A percentile compares a stretch with the other conserved stretches of the same genome.
These are phyloP conservation scores for Linaria vulgaris DNA, from an alignment of 257 asterid genomes.

Conservation along the genomic window DNA sequence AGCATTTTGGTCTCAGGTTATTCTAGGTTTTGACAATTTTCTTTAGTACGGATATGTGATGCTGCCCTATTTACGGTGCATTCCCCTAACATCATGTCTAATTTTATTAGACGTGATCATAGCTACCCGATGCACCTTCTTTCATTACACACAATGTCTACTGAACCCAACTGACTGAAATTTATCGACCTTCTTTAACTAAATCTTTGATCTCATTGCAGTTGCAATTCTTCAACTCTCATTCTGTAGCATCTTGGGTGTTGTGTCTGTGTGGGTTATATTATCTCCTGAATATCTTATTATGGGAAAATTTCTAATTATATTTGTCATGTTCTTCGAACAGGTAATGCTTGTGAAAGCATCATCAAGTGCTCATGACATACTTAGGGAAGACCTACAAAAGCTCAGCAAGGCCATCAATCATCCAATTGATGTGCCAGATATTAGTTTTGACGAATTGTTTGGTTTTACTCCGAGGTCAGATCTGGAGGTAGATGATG, in stretches of 20 bases:
- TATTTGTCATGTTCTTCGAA: slow-evolving; percentile 29
- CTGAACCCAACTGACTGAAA: too few relatives aligned
- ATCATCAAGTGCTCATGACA: slow-evolving; percentile 64
- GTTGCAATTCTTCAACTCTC: neutral
- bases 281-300: slow-evolving; percentile 16
- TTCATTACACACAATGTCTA: too few relatives aligned
- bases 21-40: too few relatives aligned
- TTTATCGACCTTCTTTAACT: slow-evolving; percentile 12
- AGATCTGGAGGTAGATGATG: slow-evolving; percentile 44
- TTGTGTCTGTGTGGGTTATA: slow-evolving; percentile 1
- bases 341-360: slow-evolving; percentile 73
- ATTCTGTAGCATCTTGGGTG: slow-evolving; percentile 22
- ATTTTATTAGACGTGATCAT: too few relatives aligned
- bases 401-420: slow-evolving; percentile 73
- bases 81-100: too few relatives aligned
- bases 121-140: too few relatives aligned
- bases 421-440: slow-evolving; percentile 58
- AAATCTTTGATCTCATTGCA: slow-evolving; percentile 24
- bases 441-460: slow-evolving; percentile 44
- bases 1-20: too few relatives aligned
- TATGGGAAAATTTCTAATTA: slow-evolving; percentile 23
- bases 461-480: slow-evolving; percentile 41
- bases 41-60: too few relatives aligned
- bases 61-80: too few relatives aligned
- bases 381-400: slow-evolving; percentile 74